Conservation (phyloP, 352 stramenopile genomes). For the Phytophthora litchii region DNA sequence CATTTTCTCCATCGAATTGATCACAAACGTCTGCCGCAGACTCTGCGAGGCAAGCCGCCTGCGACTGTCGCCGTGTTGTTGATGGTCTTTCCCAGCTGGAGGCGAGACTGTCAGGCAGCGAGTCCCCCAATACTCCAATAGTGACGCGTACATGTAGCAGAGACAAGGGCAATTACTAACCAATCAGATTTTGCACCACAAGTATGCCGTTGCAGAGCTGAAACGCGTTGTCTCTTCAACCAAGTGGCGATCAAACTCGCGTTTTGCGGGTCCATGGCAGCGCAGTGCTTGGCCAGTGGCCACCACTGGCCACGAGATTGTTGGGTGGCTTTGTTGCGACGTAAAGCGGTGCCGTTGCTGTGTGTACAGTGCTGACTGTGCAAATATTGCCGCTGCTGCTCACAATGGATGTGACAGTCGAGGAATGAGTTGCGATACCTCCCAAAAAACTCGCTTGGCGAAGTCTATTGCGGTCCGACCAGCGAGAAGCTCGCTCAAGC, state of each 20-base stretch:
- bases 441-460: conserved; percentile 9
- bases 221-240: conserved; percentile 15
- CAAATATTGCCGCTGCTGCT: conserved; percentile 7
- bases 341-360: not conserved
- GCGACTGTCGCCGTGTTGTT: conserved; percentile 8
- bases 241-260: conserved; percentile 8
- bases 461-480: conserved; percentile 7
- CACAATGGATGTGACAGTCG: conserved; percentile 15
- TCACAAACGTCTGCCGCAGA: conserved; percentile 1
- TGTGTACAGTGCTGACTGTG: not conserved
- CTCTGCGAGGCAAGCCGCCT: conserved; percentile 5
- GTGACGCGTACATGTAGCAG: conserved; percentile 2
- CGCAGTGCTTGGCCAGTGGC: not conserved
- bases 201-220: conserved; percentile 1
- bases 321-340: conserved; percentile 7
- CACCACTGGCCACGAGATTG: conserved; percentile 13
- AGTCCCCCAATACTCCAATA: too few species aligned
- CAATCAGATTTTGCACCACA: conserved; percentile 9
- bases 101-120: too few species aligned
- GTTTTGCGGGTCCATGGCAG: conserved; percentile 4
- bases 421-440: conserved; percentile 25
- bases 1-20: conserved; percentile 22
- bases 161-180: conserved; percentile 14
- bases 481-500: too few species aligned
- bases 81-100: too few species aligned